A percentile compares a stretch with the other conserved stretches of the same genome.
These are phyloP conservation scores for Chaetomium sp. DNA, from an alignment of 2,329 filamentous ascomycete species.

Conservation along the genomic window DNA sequence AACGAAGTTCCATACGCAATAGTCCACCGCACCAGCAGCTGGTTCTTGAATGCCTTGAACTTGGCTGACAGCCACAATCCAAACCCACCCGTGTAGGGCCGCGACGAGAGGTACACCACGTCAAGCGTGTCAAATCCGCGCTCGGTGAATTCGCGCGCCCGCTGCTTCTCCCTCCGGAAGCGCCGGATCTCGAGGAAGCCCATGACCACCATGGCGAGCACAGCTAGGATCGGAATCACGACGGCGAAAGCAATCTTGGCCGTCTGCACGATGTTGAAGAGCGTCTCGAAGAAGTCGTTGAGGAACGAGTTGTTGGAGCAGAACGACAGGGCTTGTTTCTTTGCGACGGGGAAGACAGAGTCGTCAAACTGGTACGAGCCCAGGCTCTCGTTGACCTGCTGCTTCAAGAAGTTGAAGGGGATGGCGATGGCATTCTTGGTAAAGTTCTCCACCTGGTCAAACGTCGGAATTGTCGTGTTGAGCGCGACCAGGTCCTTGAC, in stretches of 20 bases:
- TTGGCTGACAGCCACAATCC: constrained; percentile 65
- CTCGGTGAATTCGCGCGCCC: constrained; percentile 58
- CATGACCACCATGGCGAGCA: constrained; percentile 71
- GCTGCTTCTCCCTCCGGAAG: constrained; percentile 66
- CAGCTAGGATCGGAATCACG: constrained; percentile 64
- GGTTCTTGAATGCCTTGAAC: constrained; percentile 54
- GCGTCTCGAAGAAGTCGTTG: constrained; percentile 70
- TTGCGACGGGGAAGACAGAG: constrained; percentile 71
- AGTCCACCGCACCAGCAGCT: constrained; percentile 73
- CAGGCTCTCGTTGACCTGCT: constrained; percentile 63
- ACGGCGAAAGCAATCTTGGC: constrained; percentile 71
- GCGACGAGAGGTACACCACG: constrained; percentile 78
- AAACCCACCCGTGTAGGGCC: constrained; percentile 65
- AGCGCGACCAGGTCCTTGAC: constrained; percentile 63
- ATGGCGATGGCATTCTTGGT: constrained; percentile 66
- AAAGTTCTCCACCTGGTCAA: constrained; percentile 75
- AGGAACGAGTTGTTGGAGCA: constrained; percentile 82
- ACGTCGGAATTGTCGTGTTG: constrained; percentile 74
- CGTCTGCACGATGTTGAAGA: constrained; percentile 59
- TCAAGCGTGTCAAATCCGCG: constrained; percentile 75
- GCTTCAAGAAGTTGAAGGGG: constrained; percentile 76
- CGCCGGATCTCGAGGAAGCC: constrained; percentile 71
- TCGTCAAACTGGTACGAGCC: constrained; percentile 72
- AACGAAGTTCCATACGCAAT: constrained; percentile 82
- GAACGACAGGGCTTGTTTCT: constrained; percentile 77